These are phyloP conservation scores for Scedosporium dehoogii DNA, from an alignment of 2,329 filamentous ascomycete genomes.

Conservation along the genomic window DNA sequence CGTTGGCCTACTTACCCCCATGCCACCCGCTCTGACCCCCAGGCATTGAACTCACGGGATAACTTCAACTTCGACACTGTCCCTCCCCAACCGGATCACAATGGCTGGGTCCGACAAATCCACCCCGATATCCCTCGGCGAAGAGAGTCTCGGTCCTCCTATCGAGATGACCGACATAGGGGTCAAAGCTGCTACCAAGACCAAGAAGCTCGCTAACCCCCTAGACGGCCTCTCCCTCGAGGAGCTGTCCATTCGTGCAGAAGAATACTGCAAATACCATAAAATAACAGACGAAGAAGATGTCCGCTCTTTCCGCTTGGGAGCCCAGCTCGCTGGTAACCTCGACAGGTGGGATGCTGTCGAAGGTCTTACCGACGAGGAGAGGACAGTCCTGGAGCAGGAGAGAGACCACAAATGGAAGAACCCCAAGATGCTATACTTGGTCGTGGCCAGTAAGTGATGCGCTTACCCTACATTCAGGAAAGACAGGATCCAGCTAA, in stretches of 20 bases:
- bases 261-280: constrained; percentile 25
- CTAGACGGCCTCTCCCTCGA: background rate
- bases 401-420: constrained; percentile 60
- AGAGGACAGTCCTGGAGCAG: constrained; percentile 44
- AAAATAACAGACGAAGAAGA: constrained; percentile 45
- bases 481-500: background rate
- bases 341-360: constrained; percentile 39
- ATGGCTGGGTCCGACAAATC: background rate
- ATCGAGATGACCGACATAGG: background rate
- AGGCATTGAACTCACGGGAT: background rate
- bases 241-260: background rate
- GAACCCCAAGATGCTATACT: constrained; percentile 55
- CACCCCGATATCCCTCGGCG: background rate
- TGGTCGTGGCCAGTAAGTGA: constrained; percentile 44
- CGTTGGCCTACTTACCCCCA: too few species aligned
- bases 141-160: background rate
- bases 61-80: background rate
- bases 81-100: background rate
- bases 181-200: background rate
- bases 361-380: constrained; percentile 44
- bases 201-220: constrained; percentile 3
- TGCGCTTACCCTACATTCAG: constrained; percentile 9
- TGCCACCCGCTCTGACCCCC: background rate
- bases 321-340: constrained; percentile 46
- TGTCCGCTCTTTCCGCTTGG: constrained; percentile 47